phyloP scores from a whole-genome alignment of 176 grass and related monocot genomes.

The Guadua angustifolia region DNA sequence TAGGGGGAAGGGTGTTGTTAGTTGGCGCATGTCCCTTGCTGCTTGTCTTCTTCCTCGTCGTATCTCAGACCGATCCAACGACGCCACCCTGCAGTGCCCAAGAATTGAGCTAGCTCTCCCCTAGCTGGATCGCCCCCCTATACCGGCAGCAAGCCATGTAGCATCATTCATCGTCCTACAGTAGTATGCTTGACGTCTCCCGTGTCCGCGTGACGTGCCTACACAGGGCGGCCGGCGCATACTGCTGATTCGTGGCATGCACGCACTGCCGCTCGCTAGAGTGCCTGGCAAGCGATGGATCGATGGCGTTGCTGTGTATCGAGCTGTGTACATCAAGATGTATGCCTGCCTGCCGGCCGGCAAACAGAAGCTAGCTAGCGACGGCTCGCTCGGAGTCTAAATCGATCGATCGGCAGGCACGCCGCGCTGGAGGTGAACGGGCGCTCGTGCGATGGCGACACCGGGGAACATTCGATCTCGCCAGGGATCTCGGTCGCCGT shows the following conservation, averaged over 20 bases:
- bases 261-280: background rate
- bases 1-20: slow-evolving; percentile 16
- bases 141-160: background rate
- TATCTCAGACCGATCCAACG: background rate
- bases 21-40: slow-evolving; percentile 27
- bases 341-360: background rate
- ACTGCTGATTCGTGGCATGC: background rate
- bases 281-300: background rate
- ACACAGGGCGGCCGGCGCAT: background rate
- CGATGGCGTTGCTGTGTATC: background rate
- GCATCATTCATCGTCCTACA: background rate
- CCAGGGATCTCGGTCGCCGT: slow-evolving; percentile 22
- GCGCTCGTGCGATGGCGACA: slow-evolving; percentile 33
- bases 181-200: background rate
- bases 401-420: background rate
- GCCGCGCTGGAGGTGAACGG: background rate
- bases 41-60: slow-evolving; percentile 1
- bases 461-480: slow-evolving; percentile 43
- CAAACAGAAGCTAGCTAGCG: background rate
- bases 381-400: background rate
- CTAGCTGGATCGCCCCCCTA: no score
- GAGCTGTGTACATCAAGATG: no score
- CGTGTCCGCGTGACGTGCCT: background rate
- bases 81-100: background rate
- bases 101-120: background rate